Conservation (phyloP, 306 rosid genomes). For the Cucurbita maxima region DNA sequence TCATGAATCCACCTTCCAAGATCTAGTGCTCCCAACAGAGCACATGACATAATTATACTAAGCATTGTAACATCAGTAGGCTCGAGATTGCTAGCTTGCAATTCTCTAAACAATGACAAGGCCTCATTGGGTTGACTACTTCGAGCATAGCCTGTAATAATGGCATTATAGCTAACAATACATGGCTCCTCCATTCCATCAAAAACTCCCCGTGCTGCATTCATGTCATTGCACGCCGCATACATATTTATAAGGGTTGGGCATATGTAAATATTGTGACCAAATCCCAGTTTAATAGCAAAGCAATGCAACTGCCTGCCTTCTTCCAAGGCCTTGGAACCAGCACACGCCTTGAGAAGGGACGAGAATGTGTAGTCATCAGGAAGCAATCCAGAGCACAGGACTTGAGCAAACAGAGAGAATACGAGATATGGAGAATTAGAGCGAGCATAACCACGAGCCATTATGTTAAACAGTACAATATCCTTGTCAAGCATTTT, state of each 20-base stretch:
- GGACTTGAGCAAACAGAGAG: constrained; percentile 20
- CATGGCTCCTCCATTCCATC: constrained; percentile 51
- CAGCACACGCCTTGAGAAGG: constrained; percentile 63
- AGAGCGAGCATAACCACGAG: constrained; percentile 57
- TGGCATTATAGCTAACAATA: constrained; percentile 53
- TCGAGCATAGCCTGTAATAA: constrained; percentile 48
- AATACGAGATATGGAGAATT: constrained; percentile 39
- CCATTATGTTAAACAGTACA: constrained; percentile 48
- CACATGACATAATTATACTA: constrained; percentile 49
- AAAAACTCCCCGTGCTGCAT: constrained; percentile 49
- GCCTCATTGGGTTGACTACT: constrained; percentile 61
- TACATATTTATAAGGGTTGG: constrained; percentile 68
- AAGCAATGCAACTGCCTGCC: constrained; percentile 65
- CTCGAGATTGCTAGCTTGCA: constrained; percentile 44
- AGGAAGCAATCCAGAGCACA: constrained; percentile 34
- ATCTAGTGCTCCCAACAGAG: constrained; percentile 56
- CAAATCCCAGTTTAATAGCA: constrained; percentile 39
- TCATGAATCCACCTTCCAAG: constrained; percentile 81
- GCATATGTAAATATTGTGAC: constrained; percentile 30
- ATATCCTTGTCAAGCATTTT: constrained; percentile 52
- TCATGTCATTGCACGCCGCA: constrained; percentile 34
- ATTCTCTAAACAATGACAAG: constrained; percentile 56
- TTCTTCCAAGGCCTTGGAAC: constrained; percentile 44
- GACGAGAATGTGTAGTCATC: constrained; percentile 73
- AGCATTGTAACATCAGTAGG: constrained; percentile 78